Conservation (phyloP, 495 filamentous ascomycete species). For the Apiosordaria backusii region DNA sequence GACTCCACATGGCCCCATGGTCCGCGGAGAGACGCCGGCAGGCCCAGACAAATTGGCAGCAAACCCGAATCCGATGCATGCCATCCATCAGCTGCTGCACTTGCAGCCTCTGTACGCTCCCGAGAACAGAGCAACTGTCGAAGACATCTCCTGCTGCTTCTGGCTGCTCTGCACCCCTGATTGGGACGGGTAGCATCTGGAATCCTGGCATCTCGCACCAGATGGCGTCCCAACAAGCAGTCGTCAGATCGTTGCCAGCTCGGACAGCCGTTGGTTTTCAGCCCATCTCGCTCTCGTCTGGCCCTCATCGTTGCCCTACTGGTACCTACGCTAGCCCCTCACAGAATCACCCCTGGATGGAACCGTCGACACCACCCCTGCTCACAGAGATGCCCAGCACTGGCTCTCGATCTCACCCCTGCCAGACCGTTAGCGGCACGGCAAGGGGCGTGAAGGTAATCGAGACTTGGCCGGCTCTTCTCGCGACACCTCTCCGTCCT, state of each 20-base stretch:
- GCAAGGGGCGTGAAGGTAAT: slow-evolving; percentile 11
- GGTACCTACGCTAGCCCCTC: slow-evolving; percentile 10
- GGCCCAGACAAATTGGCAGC: slow-evolving; percentile 5
- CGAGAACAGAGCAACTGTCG: no score
- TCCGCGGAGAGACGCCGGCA: slow-evolving; percentile 2
- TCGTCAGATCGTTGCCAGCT: not conserved
- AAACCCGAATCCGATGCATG: slow-evolving; percentile 10
- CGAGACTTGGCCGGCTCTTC: slow-evolving; percentile 11
- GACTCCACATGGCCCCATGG: not conserved
- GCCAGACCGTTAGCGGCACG: slow-evolving; percentile 19
- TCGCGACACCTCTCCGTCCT: slow-evolving; percentile 23
- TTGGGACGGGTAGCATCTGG: not conserved
- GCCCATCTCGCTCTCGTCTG: slow-evolving; percentile 15
- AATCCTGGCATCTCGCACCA: slow-evolving; percentile 1
- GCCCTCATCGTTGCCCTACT: slow-evolving; percentile 6
- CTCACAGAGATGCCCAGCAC: slow-evolving; percentile 17
- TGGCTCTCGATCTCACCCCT: slow-evolving; percentile 27
- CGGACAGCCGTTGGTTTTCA: slow-evolving; percentile 13
- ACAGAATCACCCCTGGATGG: slow-evolving; percentile 27
- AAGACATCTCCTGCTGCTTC: slow-evolving; percentile 8
- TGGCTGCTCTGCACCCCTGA: slow-evolving; percentile 7
- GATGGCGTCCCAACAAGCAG: not conserved
- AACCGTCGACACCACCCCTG: slow-evolving; percentile 27
- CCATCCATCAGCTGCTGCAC: slow-evolving; percentile 4
- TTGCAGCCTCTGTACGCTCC: not conserved